These are phyloP conservation scores for Spathaspora hagerdaliae DNA, from an alignment of 805 yeast genomes.

Conservation along the genomic window DNA sequence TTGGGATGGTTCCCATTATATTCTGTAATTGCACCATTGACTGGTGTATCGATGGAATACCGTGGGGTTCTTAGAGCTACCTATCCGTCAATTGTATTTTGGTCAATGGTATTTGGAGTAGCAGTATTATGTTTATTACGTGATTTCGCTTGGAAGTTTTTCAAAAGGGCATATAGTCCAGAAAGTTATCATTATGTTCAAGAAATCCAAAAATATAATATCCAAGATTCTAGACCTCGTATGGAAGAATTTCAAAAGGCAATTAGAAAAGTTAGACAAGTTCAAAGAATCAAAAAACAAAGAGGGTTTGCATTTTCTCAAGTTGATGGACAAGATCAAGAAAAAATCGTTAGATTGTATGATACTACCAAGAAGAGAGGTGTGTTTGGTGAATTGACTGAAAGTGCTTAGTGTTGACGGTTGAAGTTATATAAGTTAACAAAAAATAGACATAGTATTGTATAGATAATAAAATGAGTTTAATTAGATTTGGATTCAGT, in stretches of 20 bases:
- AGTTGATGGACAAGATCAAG: constrained; percentile 86
- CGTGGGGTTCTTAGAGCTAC: constrained; percentile 72
- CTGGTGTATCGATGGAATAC: constrained; percentile 79
- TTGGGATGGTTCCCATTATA: constrained; percentile 81
- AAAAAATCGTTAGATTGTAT: constrained; percentile 84
- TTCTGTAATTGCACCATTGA: constrained; percentile 78
- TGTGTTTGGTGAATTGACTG: constrained; percentile 52
- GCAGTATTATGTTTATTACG: constrained; percentile 77
- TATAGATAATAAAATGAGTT: not conserved
- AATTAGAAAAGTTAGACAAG: constrained; percentile 95
- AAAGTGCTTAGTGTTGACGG: constrained; percentile 10
- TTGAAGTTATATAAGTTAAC: too few relatives aligned
- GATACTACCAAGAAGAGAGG: constrained; percentile 89
- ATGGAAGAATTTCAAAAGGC: constrained; percentile 96
- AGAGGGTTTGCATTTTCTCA: constrained; percentile 98
- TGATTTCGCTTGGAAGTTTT: constrained; percentile 92
- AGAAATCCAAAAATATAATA: constrained; percentile 92
- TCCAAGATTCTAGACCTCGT: constrained; percentile 92
- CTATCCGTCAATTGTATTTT: constrained; percentile 74
- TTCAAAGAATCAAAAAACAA: constrained; percentile 95
- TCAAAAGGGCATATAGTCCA: constrained; percentile 86
- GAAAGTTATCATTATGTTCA: constrained; percentile 93
- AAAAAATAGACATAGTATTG: too few relatives aligned
- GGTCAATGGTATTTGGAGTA: constrained; percentile 77
- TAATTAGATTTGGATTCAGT: too few relatives aligned